Conservation (phyloP, 192 early-diverging fungal genomes). For the Backusella australiensis region DNA sequence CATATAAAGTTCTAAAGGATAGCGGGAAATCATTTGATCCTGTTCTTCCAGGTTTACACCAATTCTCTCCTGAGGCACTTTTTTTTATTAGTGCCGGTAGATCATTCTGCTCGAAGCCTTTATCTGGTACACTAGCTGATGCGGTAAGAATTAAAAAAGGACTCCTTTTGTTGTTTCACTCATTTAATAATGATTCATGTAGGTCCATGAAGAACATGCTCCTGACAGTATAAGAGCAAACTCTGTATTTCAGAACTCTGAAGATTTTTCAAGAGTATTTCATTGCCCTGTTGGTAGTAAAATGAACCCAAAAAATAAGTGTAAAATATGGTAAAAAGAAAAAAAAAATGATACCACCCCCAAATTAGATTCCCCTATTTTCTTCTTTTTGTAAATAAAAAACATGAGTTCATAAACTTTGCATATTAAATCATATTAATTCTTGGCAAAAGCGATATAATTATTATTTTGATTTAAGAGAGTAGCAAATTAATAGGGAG, state of each 20-base stretch:
- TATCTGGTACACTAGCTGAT: constrained; percentile 28
- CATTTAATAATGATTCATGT: background rate
- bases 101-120: constrained; percentile 57
- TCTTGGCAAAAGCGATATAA: background rate
- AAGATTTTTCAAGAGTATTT: constrained; percentile 63
- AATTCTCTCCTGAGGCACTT: constrained; percentile 51
- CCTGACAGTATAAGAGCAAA: constrained; percentile 63
- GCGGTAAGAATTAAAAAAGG: background rate
- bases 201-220: constrained; percentile 59
- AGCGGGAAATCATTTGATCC: constrained; percentile 18
- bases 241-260: constrained; percentile 59
- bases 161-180: background rate
- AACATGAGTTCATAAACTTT: background rate
- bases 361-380: constrained; percentile 1
- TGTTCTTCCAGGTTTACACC: constrained; percentile 43
- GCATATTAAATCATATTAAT: background rate
- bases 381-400: background rate
- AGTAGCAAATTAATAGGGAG: background rate
- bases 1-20: constrained; percentile 41
- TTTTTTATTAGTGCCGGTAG: constrained; percentile 66
- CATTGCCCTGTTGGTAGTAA: constrained; percentile 51
- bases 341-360: background rate
- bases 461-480: too few relatives aligned
- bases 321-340: constrained; percentile 34
- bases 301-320: constrained; percentile 68